phyloP scores from a whole-genome alignment of 129 eudicot genomes.

The Rutidosis leptorrhynchoides region DNA sequence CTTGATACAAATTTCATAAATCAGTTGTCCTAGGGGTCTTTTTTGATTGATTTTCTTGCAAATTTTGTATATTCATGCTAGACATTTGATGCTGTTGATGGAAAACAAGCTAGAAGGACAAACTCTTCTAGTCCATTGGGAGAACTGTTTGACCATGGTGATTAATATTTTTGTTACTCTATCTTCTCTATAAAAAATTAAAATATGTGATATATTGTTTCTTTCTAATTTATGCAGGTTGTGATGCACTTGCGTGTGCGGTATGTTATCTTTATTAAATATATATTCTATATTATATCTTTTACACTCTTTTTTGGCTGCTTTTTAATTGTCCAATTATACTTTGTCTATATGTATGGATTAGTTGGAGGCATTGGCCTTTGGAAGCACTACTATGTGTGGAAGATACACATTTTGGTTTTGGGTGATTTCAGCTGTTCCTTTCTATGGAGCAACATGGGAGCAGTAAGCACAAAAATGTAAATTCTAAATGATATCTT shows the following conservation, averaged over 20 bases:
- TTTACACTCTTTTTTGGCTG: not conserved
- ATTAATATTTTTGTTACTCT: constrained; percentile 14
- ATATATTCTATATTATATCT: not conserved
- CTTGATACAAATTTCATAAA: not conserved
- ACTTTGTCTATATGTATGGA: constrained; percentile 14
- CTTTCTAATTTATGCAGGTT: constrained; percentile 49
- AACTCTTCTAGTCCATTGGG: constrained; percentile 98
- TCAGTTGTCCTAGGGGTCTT: constrained; percentile 2
- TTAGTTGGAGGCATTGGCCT: constrained; percentile 93
- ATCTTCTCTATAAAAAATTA: not conserved
- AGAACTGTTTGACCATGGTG: constrained; percentile 98
- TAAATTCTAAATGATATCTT: not conserved
- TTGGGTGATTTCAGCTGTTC: constrained; percentile 94
- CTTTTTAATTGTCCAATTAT: constrained; percentile 7
- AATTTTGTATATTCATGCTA: constrained; percentile 25
- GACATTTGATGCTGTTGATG: constrained; percentile 99
- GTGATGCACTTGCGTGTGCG: constrained; percentile 98
- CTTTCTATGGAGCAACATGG: constrained; percentile 97
- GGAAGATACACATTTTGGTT: constrained; percentile 91
- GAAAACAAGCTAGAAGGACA: constrained; percentile 99
- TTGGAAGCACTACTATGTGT: constrained; percentile 96
- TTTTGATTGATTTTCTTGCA: not conserved
- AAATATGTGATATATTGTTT: constrained; percentile 20
- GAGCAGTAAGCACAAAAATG: constrained; percentile 59
- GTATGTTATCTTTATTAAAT: constrained; percentile 41